Conservation (phyloP, 371 early-diverging fungal species). For the Entomophthora muscae region DNA sequence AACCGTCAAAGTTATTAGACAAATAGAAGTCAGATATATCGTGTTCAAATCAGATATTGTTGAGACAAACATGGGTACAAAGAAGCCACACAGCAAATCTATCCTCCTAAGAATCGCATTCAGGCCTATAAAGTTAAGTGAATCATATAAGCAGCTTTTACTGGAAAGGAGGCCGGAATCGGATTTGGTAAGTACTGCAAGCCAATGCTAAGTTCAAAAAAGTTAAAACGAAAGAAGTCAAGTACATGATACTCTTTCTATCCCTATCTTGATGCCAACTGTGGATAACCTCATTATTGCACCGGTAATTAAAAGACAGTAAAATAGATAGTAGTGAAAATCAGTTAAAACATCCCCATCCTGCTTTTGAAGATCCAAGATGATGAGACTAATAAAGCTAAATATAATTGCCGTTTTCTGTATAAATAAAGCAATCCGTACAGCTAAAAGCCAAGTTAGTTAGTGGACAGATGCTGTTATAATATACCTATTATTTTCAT, state of each 20-base stretch:
- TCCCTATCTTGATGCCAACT: not conserved
- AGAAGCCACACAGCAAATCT: not conserved
- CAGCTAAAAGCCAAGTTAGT: too few species aligned
- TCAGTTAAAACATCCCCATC: not conserved
- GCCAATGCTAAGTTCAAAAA: not conserved
- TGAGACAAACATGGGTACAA: not conserved
- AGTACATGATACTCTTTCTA: not conserved
- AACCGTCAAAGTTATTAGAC: not conserved
- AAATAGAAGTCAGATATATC: not conserved
- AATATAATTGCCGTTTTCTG: not conserved
- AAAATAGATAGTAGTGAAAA: not conserved
- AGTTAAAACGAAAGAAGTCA: not conserved
- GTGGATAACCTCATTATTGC: not conserved
- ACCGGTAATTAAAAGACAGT: not conserved
- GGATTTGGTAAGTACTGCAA: not conserved
- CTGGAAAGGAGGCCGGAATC: not conserved
- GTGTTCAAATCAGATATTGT: not conserved
- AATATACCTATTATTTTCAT: not conserved
- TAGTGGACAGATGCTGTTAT: too few species aligned
- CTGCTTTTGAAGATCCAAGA: not conserved
- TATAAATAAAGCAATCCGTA: not conserved
- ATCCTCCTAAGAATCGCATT: not conserved
- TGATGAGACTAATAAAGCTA: not conserved
- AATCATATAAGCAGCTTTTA: not conserved
- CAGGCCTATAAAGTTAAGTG: not conserved